A percentile compares a stretch with the other conserved stretches of the same genome.
These are phyloP conservation scores for Chlamydomonas schloesseri DNA, from an alignment of 139 green algal genomes.

Conservation along the genomic window DNA sequence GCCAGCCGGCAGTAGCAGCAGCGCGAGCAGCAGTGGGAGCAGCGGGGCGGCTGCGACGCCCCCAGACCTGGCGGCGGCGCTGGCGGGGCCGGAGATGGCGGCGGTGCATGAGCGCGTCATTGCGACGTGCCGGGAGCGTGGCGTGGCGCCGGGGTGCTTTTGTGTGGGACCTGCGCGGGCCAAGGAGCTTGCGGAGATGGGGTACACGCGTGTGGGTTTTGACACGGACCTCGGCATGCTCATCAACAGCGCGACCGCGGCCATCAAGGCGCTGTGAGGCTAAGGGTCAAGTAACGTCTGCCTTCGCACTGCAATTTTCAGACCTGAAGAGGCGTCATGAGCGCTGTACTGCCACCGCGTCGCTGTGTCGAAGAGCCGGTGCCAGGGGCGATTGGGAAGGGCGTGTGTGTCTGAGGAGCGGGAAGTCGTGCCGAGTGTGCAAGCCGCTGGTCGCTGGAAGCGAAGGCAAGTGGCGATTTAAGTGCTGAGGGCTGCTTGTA, in stretches of 20 bases:
- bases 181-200: neutral
- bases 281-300: too few relatives aligned
- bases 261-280: neutral
- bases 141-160: slow-evolving; percentile 15
- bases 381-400: too few relatives aligned
- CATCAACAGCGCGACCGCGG: neutral
- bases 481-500: too few relatives aligned
- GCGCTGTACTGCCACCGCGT: too few relatives aligned
- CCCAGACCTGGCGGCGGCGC: slow-evolving; percentile 10
- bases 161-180: neutral
- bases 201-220: neutral
- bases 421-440: too few relatives aligned
- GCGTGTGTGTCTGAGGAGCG: too few relatives aligned
- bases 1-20: neutral
- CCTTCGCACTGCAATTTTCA: too few relatives aligned
- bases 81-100: slow-evolving; percentile 5
- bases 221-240: slow-evolving; percentile 21
- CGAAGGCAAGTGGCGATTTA: too few relatives aligned
- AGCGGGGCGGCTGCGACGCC: neutral
- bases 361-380: too few relatives aligned
- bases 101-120: slow-evolving; percentile 1
- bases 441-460: too few relatives aligned
- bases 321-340: too few relatives aligned
- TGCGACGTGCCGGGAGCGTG: neutral
- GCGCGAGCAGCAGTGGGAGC: neutral